Base-by-base conservation (phyloP, 208 protist genomes). In the Crithidia thermophila region DNA sequence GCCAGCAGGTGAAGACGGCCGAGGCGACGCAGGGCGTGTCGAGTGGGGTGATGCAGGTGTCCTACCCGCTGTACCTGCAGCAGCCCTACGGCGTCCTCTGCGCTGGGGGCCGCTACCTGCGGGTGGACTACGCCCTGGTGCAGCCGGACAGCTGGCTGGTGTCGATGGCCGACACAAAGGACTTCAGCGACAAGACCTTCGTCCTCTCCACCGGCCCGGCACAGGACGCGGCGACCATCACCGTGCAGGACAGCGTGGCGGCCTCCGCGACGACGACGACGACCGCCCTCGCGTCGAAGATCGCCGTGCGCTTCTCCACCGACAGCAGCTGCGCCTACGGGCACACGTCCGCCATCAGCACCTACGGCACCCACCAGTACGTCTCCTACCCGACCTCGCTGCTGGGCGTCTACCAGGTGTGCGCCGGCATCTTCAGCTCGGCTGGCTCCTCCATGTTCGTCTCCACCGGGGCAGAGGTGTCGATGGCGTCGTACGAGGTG, bases 111-210 rank as follows among this genome's bases (percentile, higher is more conserved):
- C 51, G 61, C 40, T 92, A 92, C 70, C 58, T 88, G 45, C 75
- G 80, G 23, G 60, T 92, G 16, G 82, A 92, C 68, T 92, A 92
- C 67, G 39, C 52, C 25, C 64, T 88, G 20, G 40, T 82, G 28
- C 74, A 77, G 31, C 61, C 82, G 21, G 51, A 23, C 14, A 45
- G 53, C 25, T 83, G 80, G 74, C 73, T 92, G 21, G 31, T 52
- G 20, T 68, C 69, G 0, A 47, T 88, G 28, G 80, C 76, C 30
- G 73, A 59, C 47, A 73, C 66, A 3, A 46, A 25, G 4, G 39
- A 67, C 18, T 81, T 72, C 46, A 60, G 47, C 45, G 27, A 53
- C 39, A 46, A 47, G 37, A 74, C 65, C 4, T 72, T 87, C 58
- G 66, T 82, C 25, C 67, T 87, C 8, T 87, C 81, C 43, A 36